Evolutionary conservation across 2,329 filamentous ascomycete genomes (phyloP), one percentile per base, ranked within the genome.

Genomic region (Beauveria medogensis): DNA sequence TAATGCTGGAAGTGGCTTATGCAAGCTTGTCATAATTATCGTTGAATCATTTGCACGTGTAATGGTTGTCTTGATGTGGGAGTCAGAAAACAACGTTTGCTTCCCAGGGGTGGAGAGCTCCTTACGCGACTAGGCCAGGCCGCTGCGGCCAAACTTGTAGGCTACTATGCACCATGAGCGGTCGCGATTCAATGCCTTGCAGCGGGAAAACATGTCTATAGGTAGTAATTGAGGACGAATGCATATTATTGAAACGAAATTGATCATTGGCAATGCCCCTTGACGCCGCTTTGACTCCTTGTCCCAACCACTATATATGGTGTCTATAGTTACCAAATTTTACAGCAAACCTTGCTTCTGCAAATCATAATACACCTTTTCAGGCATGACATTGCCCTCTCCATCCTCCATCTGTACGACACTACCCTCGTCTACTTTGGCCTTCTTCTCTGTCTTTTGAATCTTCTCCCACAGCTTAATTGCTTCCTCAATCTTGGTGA

Each of bases 391-490:
- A 69, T 99, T 97, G 52, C 94, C 94, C 72, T 96, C 90, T 0
- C 86, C 90, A 73, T 99, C 94, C 79, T 99, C 94, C 94, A 99
- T 99, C 79, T 99, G 92, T 55, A 97, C 91, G 10, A 99, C 84
- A 63, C 89, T 91, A 44, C 93, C 91, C 50, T 89, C 88, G 64
- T 88, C 86, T 1, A 88, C 80, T 72, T 86, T 88, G 65, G 86
- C 85, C 73, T 85, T 88, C 80, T 90, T 91, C 75, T 90, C 88
- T 66, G 96, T 92, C 61, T 85, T 80, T 72, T 95, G 89, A 26
- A 99, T 88, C 81, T 97, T 97, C 63, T 93, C 91, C 92, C 93
- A 97, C 52, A 99, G 78, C 65, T 85, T 85, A 69, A 92, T 77
- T 1, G 94, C 94, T 73, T 99, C 91, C 30, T 94, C 87, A 60